Evolutionary conservation across 306 rosid genomes (phyloP), one percentile per base, ranked within the genome.

Genomic region (Lablab purpureus): DNA sequence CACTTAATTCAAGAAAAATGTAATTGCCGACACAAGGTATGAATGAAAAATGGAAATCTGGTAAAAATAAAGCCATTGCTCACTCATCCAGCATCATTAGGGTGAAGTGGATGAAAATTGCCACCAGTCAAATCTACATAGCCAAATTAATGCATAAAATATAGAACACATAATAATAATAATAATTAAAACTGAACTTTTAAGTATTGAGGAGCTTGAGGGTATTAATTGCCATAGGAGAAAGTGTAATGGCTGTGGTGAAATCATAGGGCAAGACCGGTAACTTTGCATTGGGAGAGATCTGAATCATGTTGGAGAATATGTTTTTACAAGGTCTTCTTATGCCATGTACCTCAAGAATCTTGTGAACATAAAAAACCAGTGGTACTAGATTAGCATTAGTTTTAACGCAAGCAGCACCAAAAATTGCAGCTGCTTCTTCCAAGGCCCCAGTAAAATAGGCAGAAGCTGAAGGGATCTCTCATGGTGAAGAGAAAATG

Each of bases 301-400:
- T 94, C 97, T 94, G 97, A 87, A 90, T 87, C 92, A 92, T 87
- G 45, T 89, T 80, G 4, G 98, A 92, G 82, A 94, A 91, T 83
- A 87, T 87, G 81, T 88, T 89, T 34, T 81, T 76, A 73, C 80
- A 77, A 37, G 80, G 47, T 12, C 78, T 60, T 17, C 80, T 77
- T 47, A 64, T 70, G 63, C 62, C 56, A 28, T 77, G 75, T 23
- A 67, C 71, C 37, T 75, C 77, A 63, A 67, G 49, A 67, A 66
- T 37, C 37, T 76, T 77, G 6, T 72, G 84, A 6, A 32, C 32
- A 67, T 54, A 67, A 40, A 67, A 50, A 54, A 78, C n/a, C 74
- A 74, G 71, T 10, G 40, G 34, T 6, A 30, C 12, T 28, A n/a
- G 46, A 56, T 2, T 9, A 56, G 9, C 3, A 52, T 52, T 36